Conservation (phyloP, 139 green algal species). For the Tetradesmus lagerheimii region DNA sequence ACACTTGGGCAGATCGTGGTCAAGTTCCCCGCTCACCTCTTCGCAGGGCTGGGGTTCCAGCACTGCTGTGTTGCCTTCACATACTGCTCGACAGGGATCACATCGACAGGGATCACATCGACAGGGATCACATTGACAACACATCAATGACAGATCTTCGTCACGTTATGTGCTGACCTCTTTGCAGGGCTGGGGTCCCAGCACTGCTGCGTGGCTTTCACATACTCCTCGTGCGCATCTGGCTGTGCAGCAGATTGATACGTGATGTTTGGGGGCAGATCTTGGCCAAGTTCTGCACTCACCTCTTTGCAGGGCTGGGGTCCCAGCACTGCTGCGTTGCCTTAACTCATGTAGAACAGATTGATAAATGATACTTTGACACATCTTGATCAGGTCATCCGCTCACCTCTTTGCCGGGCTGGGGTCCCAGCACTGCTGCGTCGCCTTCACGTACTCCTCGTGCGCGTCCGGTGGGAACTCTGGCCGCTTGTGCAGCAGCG, state of each 20-base stretch:
- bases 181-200: conserved; percentile 42
- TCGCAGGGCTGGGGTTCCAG: conserved; percentile 50
- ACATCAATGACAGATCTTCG: too few relatives aligned
- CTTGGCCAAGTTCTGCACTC: too few relatives aligned
- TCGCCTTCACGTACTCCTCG: conserved; percentile 35
- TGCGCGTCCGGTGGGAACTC: conserved; percentile 50
- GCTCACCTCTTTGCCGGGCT: conserved; percentile 36
- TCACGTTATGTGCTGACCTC: conserved; percentile 25
- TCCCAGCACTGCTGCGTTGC: conserved; percentile 55
- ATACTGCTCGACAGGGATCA: too few relatives aligned
- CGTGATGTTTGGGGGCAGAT: too few relatives aligned
- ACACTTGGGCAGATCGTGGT: too few relatives aligned
- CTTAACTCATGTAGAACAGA: too few relatives aligned
- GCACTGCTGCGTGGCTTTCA: conserved; percentile 36
- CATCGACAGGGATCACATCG: too few relatives aligned
- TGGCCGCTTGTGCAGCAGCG: conserved; percentile 36
- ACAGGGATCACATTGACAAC: too few relatives aligned
- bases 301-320: conserved; percentile 26
- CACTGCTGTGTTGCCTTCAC: conserved; percentile 45
- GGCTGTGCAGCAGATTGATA: conserved; percentile 38
- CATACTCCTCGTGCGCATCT: conserved; percentile 38
- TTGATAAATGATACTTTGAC: too few relatives aligned
- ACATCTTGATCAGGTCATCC: too few relatives aligned
- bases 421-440: conserved; percentile 52
- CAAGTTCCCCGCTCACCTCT: conserved; percentile 31